A percentile compares a stretch with the other conserved stretches of the same genome.
phyloP scores from a whole-genome alignment of 495 filamentous ascomycete species.

The Astrothelium subdiscretum region DNA sequence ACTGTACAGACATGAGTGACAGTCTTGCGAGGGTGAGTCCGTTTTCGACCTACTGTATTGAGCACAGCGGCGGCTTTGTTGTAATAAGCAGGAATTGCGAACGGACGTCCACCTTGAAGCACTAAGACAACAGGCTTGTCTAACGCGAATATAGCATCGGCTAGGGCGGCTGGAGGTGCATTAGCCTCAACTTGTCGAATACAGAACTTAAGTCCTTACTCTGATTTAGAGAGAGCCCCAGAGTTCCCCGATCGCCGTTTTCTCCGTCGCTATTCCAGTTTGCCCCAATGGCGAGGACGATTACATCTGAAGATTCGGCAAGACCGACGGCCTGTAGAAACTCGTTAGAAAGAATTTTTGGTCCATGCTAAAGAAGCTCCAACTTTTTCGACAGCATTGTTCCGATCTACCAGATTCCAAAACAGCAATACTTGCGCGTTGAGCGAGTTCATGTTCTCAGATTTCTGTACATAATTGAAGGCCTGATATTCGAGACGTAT shows the following conservation, averaged over 20 bases:
- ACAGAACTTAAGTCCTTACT: not conserved
- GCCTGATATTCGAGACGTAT: conserved; percentile 36
- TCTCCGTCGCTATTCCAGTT: conserved; percentile 37
- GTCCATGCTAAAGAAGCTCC: not conserved
- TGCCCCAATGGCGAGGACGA: conserved; percentile 33
- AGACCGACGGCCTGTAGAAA: conserved; percentile 12
- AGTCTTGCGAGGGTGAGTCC: not conserved
- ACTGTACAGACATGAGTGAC: not conserved
- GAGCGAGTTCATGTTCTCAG: conserved; percentile 31
- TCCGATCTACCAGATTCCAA: conserved; percentile 34
- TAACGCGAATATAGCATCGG: conserved; percentile 27
- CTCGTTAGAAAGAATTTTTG: not conserved
- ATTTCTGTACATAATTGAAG: conserved; percentile 33
- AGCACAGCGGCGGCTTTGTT: conserved; percentile 28
- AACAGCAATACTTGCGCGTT: conserved; percentile 35
- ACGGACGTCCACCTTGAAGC: conserved; percentile 34
- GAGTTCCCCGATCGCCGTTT: conserved; percentile 31
- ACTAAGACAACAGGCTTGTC: conserved; percentile 33
- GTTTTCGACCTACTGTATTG: conserved; percentile 11
- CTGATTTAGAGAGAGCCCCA: conserved; percentile 15
- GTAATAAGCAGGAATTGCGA: conserved; percentile 31
- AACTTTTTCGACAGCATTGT: conserved; percentile 21
- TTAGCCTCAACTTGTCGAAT: not conserved
- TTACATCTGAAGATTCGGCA: conserved; percentile 28
- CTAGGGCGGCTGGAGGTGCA: conserved; percentile 12